Evolutionary conservation across 768 basidiomycete species (phyloP).

Genomic region (Boletus subparvulus): DNA sequence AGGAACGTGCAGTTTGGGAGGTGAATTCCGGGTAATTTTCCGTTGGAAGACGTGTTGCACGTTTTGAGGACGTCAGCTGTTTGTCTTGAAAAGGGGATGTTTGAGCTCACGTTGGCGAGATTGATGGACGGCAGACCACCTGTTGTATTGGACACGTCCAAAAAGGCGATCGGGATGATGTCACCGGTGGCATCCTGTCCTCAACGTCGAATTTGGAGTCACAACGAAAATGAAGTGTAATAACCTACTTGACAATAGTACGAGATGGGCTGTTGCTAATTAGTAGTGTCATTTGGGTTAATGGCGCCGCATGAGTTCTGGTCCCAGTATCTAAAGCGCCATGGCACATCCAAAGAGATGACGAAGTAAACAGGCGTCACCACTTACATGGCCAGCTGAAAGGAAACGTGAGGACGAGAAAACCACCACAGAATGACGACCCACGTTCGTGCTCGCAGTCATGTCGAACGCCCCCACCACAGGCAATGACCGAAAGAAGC

Average conservation of each 20-base stretch:
- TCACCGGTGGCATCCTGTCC: conserved; percentile 55
- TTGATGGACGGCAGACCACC: conserved; percentile 58
- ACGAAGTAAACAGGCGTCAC: neutral
- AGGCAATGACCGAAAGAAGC: neutral
- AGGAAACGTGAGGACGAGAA: neutral
- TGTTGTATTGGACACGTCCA: conserved; percentile 44
- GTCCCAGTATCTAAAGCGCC: conserved; percentile 34
- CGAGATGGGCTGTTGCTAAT: conserved; percentile 34
- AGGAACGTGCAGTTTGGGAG: conserved; percentile 33
- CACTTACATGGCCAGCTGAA: conserved; percentile 22
- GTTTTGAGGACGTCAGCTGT: conserved; percentile 37
- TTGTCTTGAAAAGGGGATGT: neutral
- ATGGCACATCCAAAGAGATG: neutral
- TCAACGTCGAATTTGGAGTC: neutral
- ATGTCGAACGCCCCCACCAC: conserved; percentile 16
- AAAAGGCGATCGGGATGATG: conserved; percentile 60
- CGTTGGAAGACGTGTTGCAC: conserved; percentile 57
- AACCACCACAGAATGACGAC: neutral
- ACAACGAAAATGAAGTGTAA: neutral
- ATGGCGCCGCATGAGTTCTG: conserved; percentile 40
- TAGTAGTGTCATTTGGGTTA: conserved; percentile 27
- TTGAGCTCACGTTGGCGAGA: conserved; percentile 51
- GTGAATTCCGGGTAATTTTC: conserved; percentile 57
- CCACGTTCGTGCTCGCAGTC: conserved; percentile 21
- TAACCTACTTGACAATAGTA: conserved; percentile 32